Evolutionary conservation across 192 early-diverging fungal species (phyloP), one percentile per base, ranked within the genome.

Genomic region (Umbelopsis sp.): DNA sequence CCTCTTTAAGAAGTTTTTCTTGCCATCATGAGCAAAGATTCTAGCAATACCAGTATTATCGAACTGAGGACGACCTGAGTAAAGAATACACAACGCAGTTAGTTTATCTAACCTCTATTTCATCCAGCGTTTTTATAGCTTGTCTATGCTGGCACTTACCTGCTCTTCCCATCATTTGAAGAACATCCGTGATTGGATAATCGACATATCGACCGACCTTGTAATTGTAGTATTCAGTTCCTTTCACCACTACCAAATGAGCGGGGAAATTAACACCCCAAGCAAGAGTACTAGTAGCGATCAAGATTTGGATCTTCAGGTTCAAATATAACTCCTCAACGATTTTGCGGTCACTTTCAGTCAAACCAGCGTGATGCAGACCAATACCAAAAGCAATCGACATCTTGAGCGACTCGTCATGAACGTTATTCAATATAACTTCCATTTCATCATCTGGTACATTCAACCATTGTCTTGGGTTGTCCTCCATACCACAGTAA

Each of bases 101-200:
- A 5, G 45, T 12, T 3, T 17, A 49, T 20, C n/a, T 0, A n/a
- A 17, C 47, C 16, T 49, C 16, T 5, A 20, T 49, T 49, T 1
- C 47, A 47, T 20, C 20, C 14, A 10, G 45, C 16, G 3, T 17
- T 3, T 49, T n/a, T 49, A 20, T 17, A 49, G 3, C 12, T 44
- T 12, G 12, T 9, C 43, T 17, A 49, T 17, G 1, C 0, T 21
- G n/a, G n/a, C 16, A 49, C 47, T 49, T 16, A 49, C 47, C 90
- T 4, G 96, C 96, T 16, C 95, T 87, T 6, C 98, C 98, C 90
- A 98, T 94, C 98, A 99, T 99, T 81, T 99, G 96, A 69, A 98
- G 81, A 49, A 98, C 92, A 66, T 98, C 98, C 1, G 95, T 93
- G 24, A 98, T 92, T 10, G 93, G 86, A 76, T 97, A 99, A 74